Base-by-base conservation (phyloP, 371 early-diverging fungal genomes). In the Lichtheimia ornata region DNA sequence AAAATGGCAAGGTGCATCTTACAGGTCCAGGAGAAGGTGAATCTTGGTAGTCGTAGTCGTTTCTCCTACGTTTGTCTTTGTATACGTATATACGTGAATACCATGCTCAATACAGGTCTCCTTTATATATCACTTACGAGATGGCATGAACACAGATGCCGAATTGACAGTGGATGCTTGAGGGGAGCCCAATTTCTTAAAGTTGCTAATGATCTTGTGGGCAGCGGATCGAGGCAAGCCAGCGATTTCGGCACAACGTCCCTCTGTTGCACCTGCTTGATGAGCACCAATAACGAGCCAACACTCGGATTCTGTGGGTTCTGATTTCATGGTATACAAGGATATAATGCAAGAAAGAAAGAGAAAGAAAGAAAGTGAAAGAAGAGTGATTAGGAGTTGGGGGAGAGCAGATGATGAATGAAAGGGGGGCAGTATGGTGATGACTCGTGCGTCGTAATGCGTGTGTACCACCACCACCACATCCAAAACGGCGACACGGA, bases 201-300 rank as follows among this genome's bases (percentile, higher is more conserved):
- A 68, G 47, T 61, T 50, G 40, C 30, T 58, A 50, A 68, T 64
- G 59, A 68, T 68, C 56, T 47, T 64, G 52, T 64, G 69, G 5
- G 65, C 52, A 13, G 58, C 60, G 4, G 64, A 42, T 35, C 59
- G 63, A 15, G 69, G 30, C 20, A 68, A 52, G 18, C 69, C 69
- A 28, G 69, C 65, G 9, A 68, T 30, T 14, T 64, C 58, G 7
- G 69, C 56, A 35, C 69, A 68, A 50, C 61, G 57, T 50, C 52
- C 59, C 49, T 70, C 71, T 22, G 71, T 61, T 14, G 71, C 71
- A 49, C 71, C 71, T 42, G 67, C 71, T 45, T 66, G 66, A 61
- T 70, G 61, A 44, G 71, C 66, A 44, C 71, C 71, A 41, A 70
- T 56, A 45, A 70, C 61, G 41, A 63, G 61, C 71, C 71, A 70